Evolutionary conservation across 345 rosid species (phyloP).

Genomic region (Salix suchowensis): DNA sequence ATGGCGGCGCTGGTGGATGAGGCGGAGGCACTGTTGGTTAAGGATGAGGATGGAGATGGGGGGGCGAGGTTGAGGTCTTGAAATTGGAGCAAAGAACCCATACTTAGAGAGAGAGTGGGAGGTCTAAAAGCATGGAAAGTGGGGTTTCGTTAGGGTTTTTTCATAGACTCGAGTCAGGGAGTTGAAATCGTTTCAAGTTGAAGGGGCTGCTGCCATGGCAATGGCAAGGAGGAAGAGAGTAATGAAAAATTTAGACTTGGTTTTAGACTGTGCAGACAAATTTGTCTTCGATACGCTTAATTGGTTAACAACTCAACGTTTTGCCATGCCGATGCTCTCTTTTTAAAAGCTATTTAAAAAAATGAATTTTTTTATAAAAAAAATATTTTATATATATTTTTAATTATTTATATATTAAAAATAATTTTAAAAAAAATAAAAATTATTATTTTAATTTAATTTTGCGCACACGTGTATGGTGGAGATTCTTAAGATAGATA

Average conservation of each 20-base stretch:
- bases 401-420: no score
- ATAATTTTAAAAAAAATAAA: no score
- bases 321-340: background rate
- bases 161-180: background rate
- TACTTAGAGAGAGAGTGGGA: constrained; percentile 7
- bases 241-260: background rate
- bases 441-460: no score
- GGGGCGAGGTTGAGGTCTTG: constrained; percentile 55
- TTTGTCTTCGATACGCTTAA: background rate
- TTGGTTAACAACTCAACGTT: background rate
- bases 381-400: no score
- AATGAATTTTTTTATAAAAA: no score
- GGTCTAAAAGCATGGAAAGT: background rate
- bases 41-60: background rate
- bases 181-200: background rate
- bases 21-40: constrained; percentile 2
- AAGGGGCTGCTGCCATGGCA: background rate
- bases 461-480: background rate
- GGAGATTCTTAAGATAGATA: background rate
- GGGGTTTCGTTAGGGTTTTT: background rate
- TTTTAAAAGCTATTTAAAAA: background rate
- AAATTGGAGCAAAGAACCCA: constrained; percentile 53
- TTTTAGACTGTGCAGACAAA: background rate
- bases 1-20: constrained; percentile 11
- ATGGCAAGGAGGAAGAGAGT: background rate